Conservation (phyloP, 2,329 filamentous ascomycete genomes). For the Apiospora arundinis region DNA sequence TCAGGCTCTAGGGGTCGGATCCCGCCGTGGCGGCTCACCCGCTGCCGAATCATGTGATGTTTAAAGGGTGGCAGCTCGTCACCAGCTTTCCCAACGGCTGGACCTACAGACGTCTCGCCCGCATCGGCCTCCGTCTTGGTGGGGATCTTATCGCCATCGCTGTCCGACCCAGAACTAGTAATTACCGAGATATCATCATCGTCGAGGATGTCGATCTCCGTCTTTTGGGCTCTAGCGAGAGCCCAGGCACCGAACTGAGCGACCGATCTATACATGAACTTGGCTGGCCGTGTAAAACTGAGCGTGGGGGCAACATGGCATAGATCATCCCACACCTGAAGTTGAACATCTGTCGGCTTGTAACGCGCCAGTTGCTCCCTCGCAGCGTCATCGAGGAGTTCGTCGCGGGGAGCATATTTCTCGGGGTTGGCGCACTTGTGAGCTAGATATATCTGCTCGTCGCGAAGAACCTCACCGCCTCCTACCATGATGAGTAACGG, state of each 20-base stretch:
- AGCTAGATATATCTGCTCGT: constrained; percentile 94
- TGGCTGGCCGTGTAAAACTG: constrained; percentile 95
- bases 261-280: constrained; percentile 92
- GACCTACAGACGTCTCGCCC: constrained; percentile 27
- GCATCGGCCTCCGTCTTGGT: constrained; percentile 30
- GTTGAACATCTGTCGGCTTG: constrained; percentile 85
- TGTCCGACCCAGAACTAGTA: constrained; percentile 56
- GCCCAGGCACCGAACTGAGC: constrained; percentile 95
- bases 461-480: constrained; percentile 85
- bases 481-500: constrained; percentile 87
- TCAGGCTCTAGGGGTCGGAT: constrained; percentile 72
- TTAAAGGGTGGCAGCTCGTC: constrained; percentile 82
- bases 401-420: constrained; percentile 73
- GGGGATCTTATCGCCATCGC: constrained; percentile 37
- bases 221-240: constrained; percentile 80
- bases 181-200: constrained; percentile 80
- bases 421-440: constrained; percentile 90
- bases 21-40: constrained; percentile 78
- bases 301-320: constrained; percentile 92
- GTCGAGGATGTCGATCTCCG: constrained; percentile 79
- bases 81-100: constrained; percentile 80
- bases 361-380: constrained; percentile 68
- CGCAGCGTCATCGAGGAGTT: constrained; percentile 67
- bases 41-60: constrained; percentile 90
- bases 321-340: constrained; percentile 95